These are phyloP conservation scores for Trichocladium antarcticum DNA, from an alignment of 495 filamentous ascomycete genomes.

Conservation along the genomic window DNA sequence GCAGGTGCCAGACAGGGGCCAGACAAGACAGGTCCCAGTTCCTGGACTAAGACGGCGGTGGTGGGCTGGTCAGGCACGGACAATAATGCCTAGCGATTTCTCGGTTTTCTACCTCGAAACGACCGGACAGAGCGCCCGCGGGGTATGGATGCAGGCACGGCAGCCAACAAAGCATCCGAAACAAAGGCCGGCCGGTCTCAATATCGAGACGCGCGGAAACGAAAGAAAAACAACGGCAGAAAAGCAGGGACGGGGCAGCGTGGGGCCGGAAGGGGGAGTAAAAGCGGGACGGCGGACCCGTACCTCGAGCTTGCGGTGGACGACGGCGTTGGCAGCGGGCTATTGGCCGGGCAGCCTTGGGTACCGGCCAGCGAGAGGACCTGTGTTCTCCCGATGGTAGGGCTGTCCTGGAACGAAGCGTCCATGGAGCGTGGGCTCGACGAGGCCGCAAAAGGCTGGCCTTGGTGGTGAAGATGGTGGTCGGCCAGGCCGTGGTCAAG, in stretches of 20 bases:
- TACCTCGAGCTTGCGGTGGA: constrained; percentile 21
- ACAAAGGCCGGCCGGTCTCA: neutral
- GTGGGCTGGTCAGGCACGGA: neutral
- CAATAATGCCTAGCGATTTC: neutral
- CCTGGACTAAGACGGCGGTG: constrained; percentile 9
- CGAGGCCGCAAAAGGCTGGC: constrained; percentile 20
- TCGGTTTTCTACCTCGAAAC: neutral
- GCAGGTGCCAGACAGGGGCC: constrained; percentile 22
- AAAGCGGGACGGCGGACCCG: constrained; percentile 4
- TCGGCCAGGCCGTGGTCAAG: constrained; percentile 31
- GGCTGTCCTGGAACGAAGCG: constrained; percentile 28
- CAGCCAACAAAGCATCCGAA: constrained; percentile 1
- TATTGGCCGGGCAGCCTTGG: constrained; percentile 16
- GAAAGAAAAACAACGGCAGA: constrained; percentile 2
- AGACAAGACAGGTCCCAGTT: constrained; percentile 12
- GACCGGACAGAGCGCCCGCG: too few species aligned
- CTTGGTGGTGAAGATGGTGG: constrained; percentile 22
- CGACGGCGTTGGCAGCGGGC: constrained; percentile 17
- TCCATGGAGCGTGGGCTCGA: constrained; percentile 23
- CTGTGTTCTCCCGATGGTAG: constrained; percentile 29
- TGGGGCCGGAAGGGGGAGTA: neutral
- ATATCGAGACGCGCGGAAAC: neutral
- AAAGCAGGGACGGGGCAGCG: neutral
- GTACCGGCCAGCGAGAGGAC: neutral
- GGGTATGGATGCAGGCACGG: neutral